phyloP scores from a whole-genome alignment of 108 stramenopile genomes.

The Pseudonitzschia multiseries region DNA sequence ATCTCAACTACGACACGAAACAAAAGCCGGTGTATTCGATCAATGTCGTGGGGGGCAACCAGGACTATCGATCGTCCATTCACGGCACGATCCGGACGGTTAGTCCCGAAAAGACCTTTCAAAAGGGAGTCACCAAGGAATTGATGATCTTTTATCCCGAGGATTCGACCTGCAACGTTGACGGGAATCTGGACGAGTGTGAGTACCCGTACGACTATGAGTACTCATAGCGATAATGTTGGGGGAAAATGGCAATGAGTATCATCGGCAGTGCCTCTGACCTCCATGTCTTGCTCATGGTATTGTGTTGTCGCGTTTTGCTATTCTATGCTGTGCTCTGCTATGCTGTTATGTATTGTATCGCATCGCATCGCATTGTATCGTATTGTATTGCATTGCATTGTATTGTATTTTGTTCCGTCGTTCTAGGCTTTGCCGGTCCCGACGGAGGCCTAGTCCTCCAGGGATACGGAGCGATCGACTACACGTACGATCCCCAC shows the following conservation, averaged over 20 bases:
- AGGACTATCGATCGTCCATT: neutral
- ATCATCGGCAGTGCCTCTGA: too few species aligned
- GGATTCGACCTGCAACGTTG: constrained; percentile 33
- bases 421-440: neutral
- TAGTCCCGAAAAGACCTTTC: neutral
- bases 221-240: constrained; percentile 25
- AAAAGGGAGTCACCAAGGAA: neutral
- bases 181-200: constrained; percentile 39
- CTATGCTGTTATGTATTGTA: too few species aligned
- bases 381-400: too few species aligned
- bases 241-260: neutral
- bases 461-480: constrained; percentile 17
- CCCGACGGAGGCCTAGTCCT: constrained; percentile 18
- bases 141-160: neutral
- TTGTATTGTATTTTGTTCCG: neutral
- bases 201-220: constrained; percentile 40
- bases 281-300: too few species aligned
- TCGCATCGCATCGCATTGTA: too few species aligned
- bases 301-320: too few species aligned
- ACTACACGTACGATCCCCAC: constrained; percentile 12
- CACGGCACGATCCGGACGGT: neutral
- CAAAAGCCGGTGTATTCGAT: neutral
- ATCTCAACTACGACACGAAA: neutral
- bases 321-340: too few species aligned
- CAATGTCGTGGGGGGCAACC: neutral